A percentile compares a stretch with the other conserved stretches of the same genome.
phyloP scores from a whole-genome alignment of 331 rosid species.

The Quercus phellos region DNA sequence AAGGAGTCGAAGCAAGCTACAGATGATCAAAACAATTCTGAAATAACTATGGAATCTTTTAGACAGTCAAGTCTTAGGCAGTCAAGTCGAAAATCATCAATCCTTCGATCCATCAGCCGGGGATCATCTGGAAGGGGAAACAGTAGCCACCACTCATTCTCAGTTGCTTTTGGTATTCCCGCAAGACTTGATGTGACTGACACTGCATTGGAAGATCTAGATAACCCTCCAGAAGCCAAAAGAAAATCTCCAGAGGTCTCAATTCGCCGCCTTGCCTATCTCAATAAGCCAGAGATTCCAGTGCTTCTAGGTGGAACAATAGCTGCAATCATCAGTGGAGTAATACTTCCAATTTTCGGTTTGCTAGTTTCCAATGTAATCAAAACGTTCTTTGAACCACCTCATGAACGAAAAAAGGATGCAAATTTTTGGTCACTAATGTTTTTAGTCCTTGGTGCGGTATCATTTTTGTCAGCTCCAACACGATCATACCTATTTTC shows the following conservation, averaged over 20 bases:
- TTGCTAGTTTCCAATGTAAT: slow-evolving; percentile 58
- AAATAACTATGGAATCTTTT: slow-evolving; percentile 35
- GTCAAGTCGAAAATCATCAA: slow-evolving; percentile 41
- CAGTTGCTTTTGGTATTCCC: slow-evolving; percentile 70
- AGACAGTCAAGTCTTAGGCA: slow-evolving; percentile 40
- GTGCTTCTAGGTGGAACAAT: slow-evolving; percentile 56
- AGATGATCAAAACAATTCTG: slow-evolving; percentile 37
- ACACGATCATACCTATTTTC: slow-evolving; percentile 54
- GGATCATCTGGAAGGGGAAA: slow-evolving; percentile 58
- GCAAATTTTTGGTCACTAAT: slow-evolving; percentile 73
- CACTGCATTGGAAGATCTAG: slow-evolving; percentile 19
- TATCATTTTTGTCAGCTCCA: slow-evolving; percentile 46
- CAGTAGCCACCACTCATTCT: slow-evolving; percentile 67
- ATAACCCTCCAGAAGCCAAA: slow-evolving; percentile 1
- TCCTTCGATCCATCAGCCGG: slow-evolving; percentile 52
- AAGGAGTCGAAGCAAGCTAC: slow-evolving; percentile 34
- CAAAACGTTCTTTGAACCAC: slow-evolving; percentile 58
- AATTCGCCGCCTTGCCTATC: slow-evolving; percentile 67
- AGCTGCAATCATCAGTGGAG: slow-evolving; percentile 61
- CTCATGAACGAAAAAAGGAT: slow-evolving; percentile 54
- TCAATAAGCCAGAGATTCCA: slow-evolving; percentile 92
- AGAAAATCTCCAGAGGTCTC: slow-evolving; percentile 39
- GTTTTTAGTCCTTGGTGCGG: slow-evolving; percentile 50
- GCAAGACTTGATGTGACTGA: slow-evolving; percentile 42
- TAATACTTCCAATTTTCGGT: slow-evolving; percentile 62